Conservation (phyloP, 768 basidiomycete genomes). For the Megacollybia marginata region DNA sequence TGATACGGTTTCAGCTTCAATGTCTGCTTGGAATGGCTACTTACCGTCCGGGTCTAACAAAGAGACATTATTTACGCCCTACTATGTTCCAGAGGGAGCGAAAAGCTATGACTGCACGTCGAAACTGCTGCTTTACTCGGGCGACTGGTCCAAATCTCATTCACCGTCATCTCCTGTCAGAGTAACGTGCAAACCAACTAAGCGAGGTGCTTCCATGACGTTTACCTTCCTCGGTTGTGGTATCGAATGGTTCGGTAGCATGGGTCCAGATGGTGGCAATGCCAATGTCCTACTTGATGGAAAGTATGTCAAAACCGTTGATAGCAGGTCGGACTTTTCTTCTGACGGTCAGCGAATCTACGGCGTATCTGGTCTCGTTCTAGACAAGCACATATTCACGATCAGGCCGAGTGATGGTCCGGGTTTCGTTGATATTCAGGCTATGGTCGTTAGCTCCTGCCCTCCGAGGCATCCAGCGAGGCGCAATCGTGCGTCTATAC, state of each 20-base stretch:
- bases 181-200: constrained; percentile 42
- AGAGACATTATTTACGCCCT: constrained; percentile 49
- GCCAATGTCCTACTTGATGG: constrained; percentile 52
- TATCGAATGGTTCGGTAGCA: constrained; percentile 72
- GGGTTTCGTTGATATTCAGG: not conserved
- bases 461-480: not conserved
- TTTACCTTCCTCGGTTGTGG: constrained; percentile 69
- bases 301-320: constrained; percentile 36
- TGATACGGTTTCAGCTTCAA: constrained; percentile 13
- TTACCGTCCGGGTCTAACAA: constrained; percentile 40
- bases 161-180: constrained; percentile 44
- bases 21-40: constrained; percentile 68
- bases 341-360: constrained; percentile 54
- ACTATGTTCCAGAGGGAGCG: constrained; percentile 67
- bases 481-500: no score
- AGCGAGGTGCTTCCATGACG: constrained; percentile 39
- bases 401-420: constrained; percentile 25
- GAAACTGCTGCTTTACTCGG: constrained; percentile 55
- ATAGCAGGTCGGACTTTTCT: constrained; percentile 15
- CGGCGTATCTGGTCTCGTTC: constrained; percentile 46
- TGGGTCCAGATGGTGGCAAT: constrained; percentile 45
- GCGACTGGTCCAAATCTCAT: constrained; percentile 48
- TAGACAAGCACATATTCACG: constrained; percentile 52
- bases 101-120: constrained; percentile 67
- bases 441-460: not conserved